Evolutionary conservation across 225 moss, liverwort and hornwort species (phyloP).

Genomic region (Physcomitrium patens): DNA sequence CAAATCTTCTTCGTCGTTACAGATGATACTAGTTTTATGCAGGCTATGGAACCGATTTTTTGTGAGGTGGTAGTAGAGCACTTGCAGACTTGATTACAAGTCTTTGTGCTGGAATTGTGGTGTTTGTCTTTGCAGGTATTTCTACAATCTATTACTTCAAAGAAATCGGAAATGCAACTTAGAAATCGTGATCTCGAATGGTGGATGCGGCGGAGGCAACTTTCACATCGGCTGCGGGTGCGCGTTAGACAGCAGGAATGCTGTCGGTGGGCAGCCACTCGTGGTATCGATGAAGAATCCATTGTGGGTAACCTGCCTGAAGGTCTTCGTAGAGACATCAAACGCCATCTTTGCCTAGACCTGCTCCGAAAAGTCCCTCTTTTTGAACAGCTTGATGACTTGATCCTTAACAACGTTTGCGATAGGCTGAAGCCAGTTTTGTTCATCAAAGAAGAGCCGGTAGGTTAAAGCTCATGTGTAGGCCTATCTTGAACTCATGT

Average conservation of each 20-base stretch:
- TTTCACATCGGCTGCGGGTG: slow-evolving; percentile 51
- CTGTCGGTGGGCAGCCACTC: slow-evolving; percentile 67
- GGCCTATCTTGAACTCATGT: neutral
- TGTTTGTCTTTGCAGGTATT: slow-evolving; percentile 50
- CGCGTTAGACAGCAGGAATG: slow-evolving; percentile 65
- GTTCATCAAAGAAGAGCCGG: slow-evolving; percentile 72
- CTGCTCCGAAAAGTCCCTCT: slow-evolving; percentile 70
- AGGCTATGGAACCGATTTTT: neutral
- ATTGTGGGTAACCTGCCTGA: slow-evolving; percentile 65
- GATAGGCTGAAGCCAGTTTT: slow-evolving; percentile 60
- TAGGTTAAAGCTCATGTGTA: slow-evolving; percentile 10
- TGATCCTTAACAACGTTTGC: slow-evolving; percentile 66
- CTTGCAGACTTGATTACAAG: neutral
- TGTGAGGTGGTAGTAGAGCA: neutral
- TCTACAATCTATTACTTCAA: slow-evolving; percentile 65
- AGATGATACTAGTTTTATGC: neutral
- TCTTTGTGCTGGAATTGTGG: neutral
- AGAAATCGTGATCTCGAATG: slow-evolving; percentile 69
- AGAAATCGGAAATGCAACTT: slow-evolving; percentile 68
- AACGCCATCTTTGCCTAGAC: slow-evolving; percentile 70
- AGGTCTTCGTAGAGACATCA: slow-evolving; percentile 68
- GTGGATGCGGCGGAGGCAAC: slow-evolving; percentile 77
- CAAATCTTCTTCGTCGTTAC: too few relatives aligned
- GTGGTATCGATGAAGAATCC: slow-evolving; percentile 63
- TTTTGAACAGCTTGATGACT: slow-evolving; percentile 66